Conservation (phyloP, 1,284 basidiomycete genomes). For the Athelia sp. region DNA sequence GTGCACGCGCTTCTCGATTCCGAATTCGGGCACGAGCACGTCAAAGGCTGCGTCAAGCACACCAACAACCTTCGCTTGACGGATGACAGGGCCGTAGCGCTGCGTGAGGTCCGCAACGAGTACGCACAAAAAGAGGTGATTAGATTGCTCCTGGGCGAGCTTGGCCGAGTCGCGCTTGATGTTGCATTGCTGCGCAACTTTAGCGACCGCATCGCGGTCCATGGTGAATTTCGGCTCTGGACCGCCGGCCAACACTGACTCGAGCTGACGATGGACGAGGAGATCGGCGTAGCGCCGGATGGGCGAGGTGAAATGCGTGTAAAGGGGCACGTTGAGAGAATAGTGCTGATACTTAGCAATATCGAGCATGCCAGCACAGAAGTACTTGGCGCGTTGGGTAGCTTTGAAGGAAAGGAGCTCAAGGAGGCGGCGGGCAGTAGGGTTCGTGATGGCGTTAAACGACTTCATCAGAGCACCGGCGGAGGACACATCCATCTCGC, state of each 20-base stretch:
- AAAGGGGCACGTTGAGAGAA: conserved; percentile 86
- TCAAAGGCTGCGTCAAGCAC: conserved; percentile 97
- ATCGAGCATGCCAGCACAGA: conserved; percentile 98
- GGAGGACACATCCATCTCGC: conserved; percentile 77
- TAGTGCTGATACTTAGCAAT: conserved; percentile 98
- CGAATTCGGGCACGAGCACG: conserved; percentile 89
- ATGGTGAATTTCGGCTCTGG: conserved; percentile 87
- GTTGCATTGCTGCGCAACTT: conserved; percentile 96
- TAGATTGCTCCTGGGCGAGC: conserved; percentile 94
- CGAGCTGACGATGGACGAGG: conserved; percentile 94
- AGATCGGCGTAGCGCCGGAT: conserved; percentile 94
- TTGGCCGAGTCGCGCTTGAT: conserved; percentile 89
- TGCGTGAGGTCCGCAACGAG: conserved; percentile 91
- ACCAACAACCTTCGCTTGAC: conserved; percentile 88
- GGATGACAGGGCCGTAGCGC: conserved; percentile 91
- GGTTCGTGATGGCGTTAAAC: conserved; percentile 69
- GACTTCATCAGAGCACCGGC: conserved; percentile 83
- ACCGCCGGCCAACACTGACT: conserved; percentile 76
- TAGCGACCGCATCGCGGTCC: conserved; percentile 96
- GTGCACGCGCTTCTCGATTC: conserved; percentile 97
- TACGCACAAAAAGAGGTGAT: conserved; percentile 92
- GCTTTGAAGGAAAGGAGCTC: conserved; percentile 85
- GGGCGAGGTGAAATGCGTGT: conserved; percentile 96
- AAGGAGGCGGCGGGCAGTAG: conserved; percentile 68
- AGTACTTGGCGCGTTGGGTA: conserved; percentile 92